These are phyloP conservation scores for Conticribra guillardii DNA, from an alignment of 108 stramenopile species.

Conservation along the genomic window DNA sequence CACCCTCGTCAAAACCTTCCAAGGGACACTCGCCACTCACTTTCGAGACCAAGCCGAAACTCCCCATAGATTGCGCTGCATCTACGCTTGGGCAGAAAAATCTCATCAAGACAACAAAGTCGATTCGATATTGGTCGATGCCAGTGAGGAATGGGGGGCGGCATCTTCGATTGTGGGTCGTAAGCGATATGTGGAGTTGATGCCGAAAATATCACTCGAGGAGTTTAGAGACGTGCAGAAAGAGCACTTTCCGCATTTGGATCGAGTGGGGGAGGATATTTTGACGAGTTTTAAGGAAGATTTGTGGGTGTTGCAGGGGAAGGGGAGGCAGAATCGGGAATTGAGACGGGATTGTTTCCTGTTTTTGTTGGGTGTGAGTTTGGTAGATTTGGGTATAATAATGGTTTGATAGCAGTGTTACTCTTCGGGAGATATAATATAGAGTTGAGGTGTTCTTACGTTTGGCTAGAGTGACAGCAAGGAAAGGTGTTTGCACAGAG, in stretches of 20 bases:
- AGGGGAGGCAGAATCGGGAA: constrained; percentile 72
- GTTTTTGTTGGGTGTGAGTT: constrained; percentile 77
- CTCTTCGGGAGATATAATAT: no score
- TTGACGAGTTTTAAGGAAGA: constrained; percentile 81
- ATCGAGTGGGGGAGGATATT: constrained; percentile 77
- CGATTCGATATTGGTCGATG: constrained; percentile 78
- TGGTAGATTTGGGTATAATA: constrained; percentile 64
- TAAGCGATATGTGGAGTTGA: constrained; percentile 89
- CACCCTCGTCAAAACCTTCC: constrained; percentile 60
- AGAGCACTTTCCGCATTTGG: constrained; percentile 80
- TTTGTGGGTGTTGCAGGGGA: constrained; percentile 82
- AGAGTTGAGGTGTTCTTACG: no score
- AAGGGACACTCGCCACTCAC: constrained; percentile 53
- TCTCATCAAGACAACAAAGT: constrained; percentile 81
- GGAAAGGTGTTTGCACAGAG: no score
- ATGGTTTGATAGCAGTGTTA: constrained; percentile 28
- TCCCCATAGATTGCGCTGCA: constrained; percentile 84
- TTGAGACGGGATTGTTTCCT: constrained; percentile 64
- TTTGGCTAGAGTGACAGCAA: no score
- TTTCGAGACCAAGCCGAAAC: constrained; percentile 88
- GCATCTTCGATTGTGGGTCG: constrained; percentile 57
- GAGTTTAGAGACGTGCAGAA: constrained; percentile 85
- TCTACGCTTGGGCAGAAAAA: constrained; percentile 92
- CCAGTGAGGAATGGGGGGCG: constrained; percentile 55
- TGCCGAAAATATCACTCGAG: constrained; percentile 77